Evolutionary conservation across 495 filamentous ascomycete genomes (phyloP), one percentile per base, ranked within the genome.

Genomic region (Penicillium alfredii): DNA sequence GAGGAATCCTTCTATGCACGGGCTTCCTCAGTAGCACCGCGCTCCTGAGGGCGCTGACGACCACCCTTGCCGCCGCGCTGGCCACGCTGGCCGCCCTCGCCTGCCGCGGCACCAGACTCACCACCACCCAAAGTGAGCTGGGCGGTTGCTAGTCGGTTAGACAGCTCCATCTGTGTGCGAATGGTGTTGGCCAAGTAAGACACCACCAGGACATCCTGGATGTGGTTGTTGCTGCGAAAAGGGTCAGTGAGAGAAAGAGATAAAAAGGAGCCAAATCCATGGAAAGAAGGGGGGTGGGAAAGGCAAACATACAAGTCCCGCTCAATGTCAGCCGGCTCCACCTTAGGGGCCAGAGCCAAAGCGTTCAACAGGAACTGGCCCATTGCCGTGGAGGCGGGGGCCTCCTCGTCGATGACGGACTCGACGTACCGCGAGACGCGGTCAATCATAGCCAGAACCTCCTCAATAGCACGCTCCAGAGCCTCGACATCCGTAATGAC

Each of bases 171-270:
- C 72, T 98, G 92, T 51, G 90, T 96, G 61, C 92, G 87, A 65
- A 98, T 94, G 32, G 90, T 96, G 72, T 97, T 98, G 49, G 92
- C 88, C 29, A 98, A 74, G 72, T 98, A 98, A 30, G 86, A 88
- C 45, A 97, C 88, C 51, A 96, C 83, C 30, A 98, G 79, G 39
- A 98, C 88, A 57, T 98, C 92, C 69, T 98, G 92, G 63, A 98
- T 86, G 68, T 98, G 92, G 68, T 93, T 93, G 75, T 98, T 97
- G 78, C 78, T 81, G 58, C 28, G 32, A 12, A 26, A 18, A 6
- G n/a, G n/a, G n/a, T n/a, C n/a, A n/a, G n/a, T 25, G 52, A 62
- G 43, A 58, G 41, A 33, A 38, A 56, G 82, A 79, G 68, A 58
- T 31, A 39, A 37, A 33, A 20, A 12, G 12, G 32, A 9, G 16